Evolutionary conservation across 331 rosid genomes (phyloP).

Genomic region (Malus hybrid): DNA sequence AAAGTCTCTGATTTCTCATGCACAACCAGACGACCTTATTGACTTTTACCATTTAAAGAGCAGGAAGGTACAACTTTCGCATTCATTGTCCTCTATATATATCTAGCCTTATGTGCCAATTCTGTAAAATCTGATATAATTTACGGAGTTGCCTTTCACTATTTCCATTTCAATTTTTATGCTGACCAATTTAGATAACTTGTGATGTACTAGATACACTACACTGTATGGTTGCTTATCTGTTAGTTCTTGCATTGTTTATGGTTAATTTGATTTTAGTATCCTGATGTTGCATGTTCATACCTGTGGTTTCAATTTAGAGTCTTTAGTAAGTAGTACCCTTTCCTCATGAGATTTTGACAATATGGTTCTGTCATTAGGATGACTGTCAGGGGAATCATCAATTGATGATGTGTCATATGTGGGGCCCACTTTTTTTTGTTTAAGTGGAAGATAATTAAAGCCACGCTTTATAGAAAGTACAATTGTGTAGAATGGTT

Average conservation of each 20-base stretch:
- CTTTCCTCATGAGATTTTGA: not conserved
- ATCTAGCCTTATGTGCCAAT: not conserved
- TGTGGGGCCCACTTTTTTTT: no score
- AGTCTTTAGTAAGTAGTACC: not conserved
- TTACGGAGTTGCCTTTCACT: not conserved
- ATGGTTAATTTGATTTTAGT: not conserved
- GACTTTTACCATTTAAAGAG: conserved; percentile 20
- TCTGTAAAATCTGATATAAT: not conserved
- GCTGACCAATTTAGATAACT: not conserved
- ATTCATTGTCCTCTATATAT: not conserved
- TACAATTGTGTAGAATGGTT: not conserved
- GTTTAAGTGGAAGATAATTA: no score
- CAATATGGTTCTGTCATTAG: not conserved
- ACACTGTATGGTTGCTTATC: not conserved
- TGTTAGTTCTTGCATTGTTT: not conserved
- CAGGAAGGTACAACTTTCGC: conserved; percentile 9
- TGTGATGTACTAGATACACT: not conserved
- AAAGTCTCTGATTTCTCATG: conserved; percentile 15
- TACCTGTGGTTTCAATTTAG: not conserved
- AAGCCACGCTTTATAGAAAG: not conserved
- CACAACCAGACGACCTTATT: conserved; percentile 21
- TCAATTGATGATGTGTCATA: not conserved
- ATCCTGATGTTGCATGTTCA: not conserved
- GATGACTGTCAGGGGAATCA: not conserved
- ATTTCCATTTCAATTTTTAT: not conserved